These are phyloP conservation scores for Pseudomonodictys pantanalensis DNA, from an alignment of 495 filamentous ascomycete genomes.

Conservation along the genomic window DNA sequence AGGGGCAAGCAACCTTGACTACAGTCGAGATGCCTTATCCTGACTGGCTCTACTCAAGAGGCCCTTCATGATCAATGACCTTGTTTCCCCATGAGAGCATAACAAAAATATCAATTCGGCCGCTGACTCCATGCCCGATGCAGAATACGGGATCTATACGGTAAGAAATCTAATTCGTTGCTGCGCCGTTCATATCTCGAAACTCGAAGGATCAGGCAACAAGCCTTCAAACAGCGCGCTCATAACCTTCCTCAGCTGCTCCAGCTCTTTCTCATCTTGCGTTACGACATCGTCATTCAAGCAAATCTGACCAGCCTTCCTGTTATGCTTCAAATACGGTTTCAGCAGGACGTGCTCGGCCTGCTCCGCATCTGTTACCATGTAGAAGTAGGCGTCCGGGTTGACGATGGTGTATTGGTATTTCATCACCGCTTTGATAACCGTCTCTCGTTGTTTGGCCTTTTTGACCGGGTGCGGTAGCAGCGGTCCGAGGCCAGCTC, in stretches of 20 bases:
- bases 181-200: conserved; percentile 5
- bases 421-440: conserved; percentile 44
- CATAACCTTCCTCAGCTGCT: conserved; percentile 22
- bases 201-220: conserved; percentile 24
- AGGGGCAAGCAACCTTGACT: too few relatives aligned
- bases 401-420: conserved; percentile 46
- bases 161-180: not conserved
- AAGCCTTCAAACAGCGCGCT: conserved; percentile 24
- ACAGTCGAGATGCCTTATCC: too few relatives aligned
- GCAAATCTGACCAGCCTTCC: conserved; percentile 42
- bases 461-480: conserved; percentile 36
- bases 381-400: conserved; percentile 46
- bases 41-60: too few relatives aligned
- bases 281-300: conserved; percentile 45
- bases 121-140: not conserved
- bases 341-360: conserved; percentile 42
- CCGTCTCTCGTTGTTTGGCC: conserved; percentile 35
- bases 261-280: conserved; percentile 17
- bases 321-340: conserved; percentile 37
- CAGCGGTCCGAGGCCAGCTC: conserved; percentile 39
- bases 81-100: not conserved
- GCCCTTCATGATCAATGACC: too few relatives aligned
- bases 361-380: conserved; percentile 48
- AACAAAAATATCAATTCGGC: not conserved
- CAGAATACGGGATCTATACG: not conserved